phyloP scores from a whole-genome alignment of 1,139 yeast species.

The Nakaseomyces nivariensis region DNA sequence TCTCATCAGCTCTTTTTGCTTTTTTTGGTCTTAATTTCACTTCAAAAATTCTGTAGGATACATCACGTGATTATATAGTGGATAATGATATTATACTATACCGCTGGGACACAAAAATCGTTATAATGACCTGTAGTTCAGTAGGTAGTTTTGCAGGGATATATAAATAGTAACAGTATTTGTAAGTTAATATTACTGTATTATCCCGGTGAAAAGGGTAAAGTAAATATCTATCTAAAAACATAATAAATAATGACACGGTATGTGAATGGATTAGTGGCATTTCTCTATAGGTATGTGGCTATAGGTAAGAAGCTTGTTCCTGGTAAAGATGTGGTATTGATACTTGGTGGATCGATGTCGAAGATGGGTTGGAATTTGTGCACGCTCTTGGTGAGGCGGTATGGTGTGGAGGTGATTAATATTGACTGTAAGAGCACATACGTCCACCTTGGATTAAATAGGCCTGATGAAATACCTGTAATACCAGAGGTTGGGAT shows the following conservation, averaged over 20 bases:
- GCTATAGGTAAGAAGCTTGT: slow-evolving; percentile 3
- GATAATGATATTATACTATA: too few species aligned
- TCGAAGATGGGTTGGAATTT: slow-evolving; percentile 5
- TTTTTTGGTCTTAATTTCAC: too few species aligned
- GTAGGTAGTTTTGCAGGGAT: too few species aligned
- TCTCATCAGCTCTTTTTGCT: too few species aligned
- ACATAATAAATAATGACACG: neutral
- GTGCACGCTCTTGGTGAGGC: slow-evolving; percentile 1
- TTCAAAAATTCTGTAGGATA: too few species aligned
- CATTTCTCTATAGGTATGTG: neutral
- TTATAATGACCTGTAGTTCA: too few species aligned
- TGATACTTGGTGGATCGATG: slow-evolving; percentile 6
- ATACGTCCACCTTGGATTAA: neutral
- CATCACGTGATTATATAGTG: too few species aligned
- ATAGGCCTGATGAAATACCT: neutral
- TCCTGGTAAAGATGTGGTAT: slow-evolving; percentile 1
- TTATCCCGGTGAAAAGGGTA: neutral
- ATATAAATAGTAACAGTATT: too few species aligned
- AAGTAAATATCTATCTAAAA: neutral
- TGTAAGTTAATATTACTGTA: too few species aligned
- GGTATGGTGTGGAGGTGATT: slow-evolving; percentile 5
- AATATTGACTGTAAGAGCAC: slow-evolving; percentile 7
- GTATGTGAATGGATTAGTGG: neutral
- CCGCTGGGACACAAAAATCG: too few species aligned
- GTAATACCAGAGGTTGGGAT: neutral